Percentiles rank a stretch among this genome's conserved stretches.
phyloP scores from a whole-genome alignment of 257 asterid genomes.

The Nemophila menziesii region DNA sequence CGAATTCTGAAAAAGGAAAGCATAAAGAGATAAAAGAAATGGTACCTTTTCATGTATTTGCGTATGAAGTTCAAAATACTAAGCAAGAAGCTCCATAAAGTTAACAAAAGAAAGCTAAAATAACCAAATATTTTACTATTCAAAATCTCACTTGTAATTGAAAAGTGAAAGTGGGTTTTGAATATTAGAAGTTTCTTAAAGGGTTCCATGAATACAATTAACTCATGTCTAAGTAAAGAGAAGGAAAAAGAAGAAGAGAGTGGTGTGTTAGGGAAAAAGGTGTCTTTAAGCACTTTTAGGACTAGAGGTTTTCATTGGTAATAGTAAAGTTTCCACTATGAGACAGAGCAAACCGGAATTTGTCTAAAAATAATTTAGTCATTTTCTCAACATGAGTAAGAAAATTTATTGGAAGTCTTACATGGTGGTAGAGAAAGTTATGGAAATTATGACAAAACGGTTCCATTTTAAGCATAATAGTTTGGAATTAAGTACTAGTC shows the following conservation, averaged over 20 bases:
- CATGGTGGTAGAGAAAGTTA: slow-evolving; percentile 22
- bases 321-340: slow-evolving; percentile 25
- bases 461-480: too few species aligned
- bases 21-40: background rate
- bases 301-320: slow-evolving; percentile 14
- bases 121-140: slow-evolving; percentile 19
- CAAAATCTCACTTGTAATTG: slow-evolving; percentile 15
- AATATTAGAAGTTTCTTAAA: slow-evolving; percentile 7
- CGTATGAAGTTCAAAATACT: slow-evolving; percentile 22
- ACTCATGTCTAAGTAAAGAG: slow-evolving; percentile 27
- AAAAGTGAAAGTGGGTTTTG: slow-evolving; percentile 15
- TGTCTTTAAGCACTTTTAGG: slow-evolving; percentile 6
- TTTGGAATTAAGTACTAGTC: too few species aligned
- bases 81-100: slow-evolving; percentile 23
- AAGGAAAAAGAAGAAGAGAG: slow-evolving; percentile 17
- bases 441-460: slow-evolving; percentile 15
- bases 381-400: slow-evolving; percentile 2
- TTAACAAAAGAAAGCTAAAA: slow-evolving; percentile 19
- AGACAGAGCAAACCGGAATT: slow-evolving; percentile 15
- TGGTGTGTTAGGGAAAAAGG: slow-evolving; percentile 3
- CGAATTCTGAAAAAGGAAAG: background rate
- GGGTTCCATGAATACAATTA: slow-evolving; percentile 24
- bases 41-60: slow-evolving; percentile 36
- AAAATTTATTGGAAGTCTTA: slow-evolving; percentile 2
- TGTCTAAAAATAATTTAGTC: slow-evolving; percentile 19